Base-by-base conservation (phyloP, 2,329 filamentous ascomycete genomes). In the Stylonectria norvegica region DNA sequence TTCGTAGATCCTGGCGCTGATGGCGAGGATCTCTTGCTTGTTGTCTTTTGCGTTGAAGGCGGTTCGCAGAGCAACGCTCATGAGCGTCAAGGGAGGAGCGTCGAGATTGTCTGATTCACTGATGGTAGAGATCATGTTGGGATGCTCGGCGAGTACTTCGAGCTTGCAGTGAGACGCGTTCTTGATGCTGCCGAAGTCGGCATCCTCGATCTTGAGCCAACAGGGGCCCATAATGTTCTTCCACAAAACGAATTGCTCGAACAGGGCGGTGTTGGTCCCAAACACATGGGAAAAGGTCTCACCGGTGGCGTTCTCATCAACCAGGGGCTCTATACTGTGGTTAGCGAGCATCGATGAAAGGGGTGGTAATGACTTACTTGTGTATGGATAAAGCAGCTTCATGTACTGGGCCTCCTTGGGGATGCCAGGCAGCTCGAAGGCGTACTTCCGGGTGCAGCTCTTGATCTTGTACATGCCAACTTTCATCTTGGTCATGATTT, bases 201-300 rank as follows among this genome's bases (percentile, higher is more conserved):
- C 86, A 51, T 86, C 84, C 50, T 89, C 78, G 40, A 98, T 93
- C 60, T 85, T 90, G 32, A 98, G 77, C 93, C 93, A 98, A 63
- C 93, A 97, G 20, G 93, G 93, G 2, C 93, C 93, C 91, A 96
- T 98, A 55, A 98, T 87, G 60, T 95, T 95, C 69, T 96, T 97
- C 86, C 90, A 96, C 5, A 98, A 75, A 15, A 98, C 93, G 60
- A 98, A 98, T 56, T 98, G 93, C 66, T 98, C 93, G 55, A 98
- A 98, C 1, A 98, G 74, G 1, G 88, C 82, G 0, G 93, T 98
- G 63, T 93, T 95, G 41, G 86, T 85, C 19, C 94, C 93, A 53
- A 98, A 98, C 17, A 95, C 84, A 50, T 88, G 87, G 2, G 91
- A 96, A 60, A 91, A 98, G 0, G 93, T 97, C 62, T 95, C 83